Base-by-base conservation (phyloP, 1,139 yeast genomes). In the Zygotorulaspora mrakii region DNA sequence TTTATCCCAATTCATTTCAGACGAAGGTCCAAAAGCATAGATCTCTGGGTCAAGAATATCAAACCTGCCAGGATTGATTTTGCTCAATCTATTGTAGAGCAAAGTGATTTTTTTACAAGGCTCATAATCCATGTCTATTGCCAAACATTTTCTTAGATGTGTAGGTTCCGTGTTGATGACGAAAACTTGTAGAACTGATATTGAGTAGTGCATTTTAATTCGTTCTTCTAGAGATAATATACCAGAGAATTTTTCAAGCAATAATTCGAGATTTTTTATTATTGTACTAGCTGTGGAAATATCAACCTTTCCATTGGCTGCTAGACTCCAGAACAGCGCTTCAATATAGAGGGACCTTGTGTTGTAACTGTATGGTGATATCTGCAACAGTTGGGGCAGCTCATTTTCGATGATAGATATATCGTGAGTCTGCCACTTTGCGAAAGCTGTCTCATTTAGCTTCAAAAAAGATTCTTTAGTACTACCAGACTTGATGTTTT, bases 101-200 rank as follows among this genome's bases (percentile, higher is more conserved):
- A 52, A 35, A 12, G 54, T 52, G 20, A 61, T 28, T 9, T 39
- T 48, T 32, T 52, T 57, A 37, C 65, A 61, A 0, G 55, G 56
- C 25, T 45, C 43, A 35, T 53, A 53, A 38, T 59, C 64, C 61
- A 59, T 55, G 38, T 61, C 65, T 3, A 61, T 33, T 4, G 54
- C 53, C 11, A 59, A 35, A 42, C 64, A 61, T 33, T 51, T 56
- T 32, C 56, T 51, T 16, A 58, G 35, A 23, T 53, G 48, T 3
- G 55, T 39, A 5, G 64, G 61, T 16, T 54, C 57, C 1, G 46
- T 33, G 27, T 53, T 53, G 22, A 61, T 37, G 5, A 57, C 42
- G 17, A 58, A 47, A 31, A 54, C 28, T 40, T 59, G 62, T 4
- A 59, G 26, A 2, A 53, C 39, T 2, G 63, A 44, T 16, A 48